Conservation (phyloP, 2,329 filamentous ascomycete genomes). For the Chrysoporthe deuterocubensis region DNA sequence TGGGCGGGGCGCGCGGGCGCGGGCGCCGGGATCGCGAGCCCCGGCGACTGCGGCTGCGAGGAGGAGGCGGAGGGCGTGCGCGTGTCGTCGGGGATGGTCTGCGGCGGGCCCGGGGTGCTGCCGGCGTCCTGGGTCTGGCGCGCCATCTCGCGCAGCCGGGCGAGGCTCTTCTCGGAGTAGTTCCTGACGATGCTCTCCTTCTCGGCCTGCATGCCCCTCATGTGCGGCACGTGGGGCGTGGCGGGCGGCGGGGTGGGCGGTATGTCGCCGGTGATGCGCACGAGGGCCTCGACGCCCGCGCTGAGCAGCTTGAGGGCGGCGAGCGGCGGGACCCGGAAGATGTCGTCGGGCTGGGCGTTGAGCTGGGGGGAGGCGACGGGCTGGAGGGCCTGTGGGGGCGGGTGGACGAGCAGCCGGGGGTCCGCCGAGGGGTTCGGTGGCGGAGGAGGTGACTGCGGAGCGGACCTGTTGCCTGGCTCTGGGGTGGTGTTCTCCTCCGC, state of each 20-base stretch:
- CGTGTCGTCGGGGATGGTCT: constrained; percentile 6
- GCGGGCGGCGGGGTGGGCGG: constrained; percentile 77
- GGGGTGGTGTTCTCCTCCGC: not conserved
- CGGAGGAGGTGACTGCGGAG: constrained; percentile 42
- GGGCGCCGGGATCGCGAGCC: constrained; percentile 12
- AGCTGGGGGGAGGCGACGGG: constrained; percentile 35
- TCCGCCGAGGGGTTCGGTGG: constrained; percentile 44
- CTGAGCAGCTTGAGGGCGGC: constrained; percentile 82
- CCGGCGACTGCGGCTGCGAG: constrained; percentile 14
- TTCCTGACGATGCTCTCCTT: constrained; percentile 64
- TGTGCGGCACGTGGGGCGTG: constrained; percentile 65
- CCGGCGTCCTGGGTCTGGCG: constrained; percentile 35
- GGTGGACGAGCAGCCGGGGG: constrained; percentile 37
- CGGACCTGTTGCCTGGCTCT: constrained; percentile 31
- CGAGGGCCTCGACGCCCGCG: constrained; percentile 70
- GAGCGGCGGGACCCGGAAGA: constrained; percentile 73
- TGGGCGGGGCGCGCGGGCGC: constrained; percentile 25
- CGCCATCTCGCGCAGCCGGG: constrained; percentile 48
- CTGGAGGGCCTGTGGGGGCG: constrained; percentile 32
- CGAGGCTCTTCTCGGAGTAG: constrained; percentile 59
- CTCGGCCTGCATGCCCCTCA: constrained; percentile 65
- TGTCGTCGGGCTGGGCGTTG: constrained; percentile 57
- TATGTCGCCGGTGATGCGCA: constrained; percentile 75
- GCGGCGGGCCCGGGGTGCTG: constrained; percentile 23
- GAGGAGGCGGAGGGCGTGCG: not conserved